phyloP scores from a whole-genome alignment of 225 moss, liverwort and hornwort genomes.

The Sphagnum tenellum region DNA sequence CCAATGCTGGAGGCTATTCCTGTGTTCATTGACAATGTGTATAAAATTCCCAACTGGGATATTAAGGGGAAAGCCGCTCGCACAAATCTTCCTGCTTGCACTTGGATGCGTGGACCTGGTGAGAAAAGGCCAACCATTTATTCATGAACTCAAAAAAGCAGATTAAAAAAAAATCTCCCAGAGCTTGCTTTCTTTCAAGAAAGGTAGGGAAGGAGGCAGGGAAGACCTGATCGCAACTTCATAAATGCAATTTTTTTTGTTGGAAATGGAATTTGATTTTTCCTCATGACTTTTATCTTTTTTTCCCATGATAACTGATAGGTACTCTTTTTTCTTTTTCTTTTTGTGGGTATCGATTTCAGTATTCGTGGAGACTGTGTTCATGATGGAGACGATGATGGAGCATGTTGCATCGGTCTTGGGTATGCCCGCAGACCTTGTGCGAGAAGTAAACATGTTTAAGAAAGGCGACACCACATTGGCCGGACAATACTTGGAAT shows the following conservation, averaged over 20 bases:
- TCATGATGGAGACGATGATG: constrained; percentile 87
- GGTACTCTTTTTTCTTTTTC: no score
- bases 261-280: no score
- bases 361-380: constrained; percentile 79
- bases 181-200: no score
- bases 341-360: constrained; percentile 1
- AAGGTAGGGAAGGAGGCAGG: no score
- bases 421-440: constrained; percentile 34
- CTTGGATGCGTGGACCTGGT: constrained; percentile 90
- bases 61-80: constrained; percentile 63
- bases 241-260: no score
- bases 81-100: constrained; percentile 80
- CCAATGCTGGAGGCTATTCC: constrained; percentile 26
- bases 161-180: no score
- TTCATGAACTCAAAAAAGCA: no score
- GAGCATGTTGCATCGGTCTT: constrained; percentile 72
- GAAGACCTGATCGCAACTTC: no score
- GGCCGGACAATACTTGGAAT: constrained; percentile 38
- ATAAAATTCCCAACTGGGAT: constrained; percentile 64
- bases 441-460: constrained; percentile 74
- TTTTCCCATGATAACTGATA: no score
- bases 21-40: constrained; percentile 52
- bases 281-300: no score
- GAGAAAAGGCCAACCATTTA: no score
- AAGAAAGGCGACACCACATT: constrained; percentile 58